These are phyloP conservation scores for Millerozyma miso DNA, from an alignment of 805 yeast genomes.

Conservation along the genomic window DNA sequence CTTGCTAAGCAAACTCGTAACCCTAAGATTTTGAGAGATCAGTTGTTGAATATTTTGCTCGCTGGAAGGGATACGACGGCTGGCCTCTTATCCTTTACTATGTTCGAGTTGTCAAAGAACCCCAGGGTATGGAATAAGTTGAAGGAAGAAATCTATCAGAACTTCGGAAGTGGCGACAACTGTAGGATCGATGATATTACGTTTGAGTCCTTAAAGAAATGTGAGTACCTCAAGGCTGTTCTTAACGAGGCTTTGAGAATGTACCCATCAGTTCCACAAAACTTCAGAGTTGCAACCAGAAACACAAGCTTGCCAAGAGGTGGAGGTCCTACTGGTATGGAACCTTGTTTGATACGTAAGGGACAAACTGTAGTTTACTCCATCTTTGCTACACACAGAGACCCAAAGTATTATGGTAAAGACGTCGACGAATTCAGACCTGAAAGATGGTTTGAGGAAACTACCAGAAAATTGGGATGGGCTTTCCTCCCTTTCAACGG, in stretches of 20 bases:
- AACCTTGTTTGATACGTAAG: conserved; percentile 41
- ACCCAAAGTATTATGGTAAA: conserved; percentile 24
- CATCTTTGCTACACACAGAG: conserved; percentile 42
- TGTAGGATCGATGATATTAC: conserved; percentile 25
- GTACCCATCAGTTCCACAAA: conserved; percentile 46
- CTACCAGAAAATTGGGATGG: conserved; percentile 29
- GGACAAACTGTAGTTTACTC: conserved; percentile 40
- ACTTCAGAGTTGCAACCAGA: conserved; percentile 42
- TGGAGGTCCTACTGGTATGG: conserved; percentile 37
- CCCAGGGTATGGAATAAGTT: conserved; percentile 29
- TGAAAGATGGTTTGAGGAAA: conserved; percentile 27
- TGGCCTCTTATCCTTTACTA: conserved; percentile 31
- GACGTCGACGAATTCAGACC: conserved; percentile 27
- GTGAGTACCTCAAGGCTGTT: conserved; percentile 35
- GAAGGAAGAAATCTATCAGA: conserved; percentile 22
- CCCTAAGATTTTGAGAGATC: conserved; percentile 33
- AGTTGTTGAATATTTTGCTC: conserved; percentile 35
- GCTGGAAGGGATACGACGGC: conserved; percentile 45
- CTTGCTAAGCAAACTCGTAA: conserved; percentile 35
- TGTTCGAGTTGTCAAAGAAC: conserved; percentile 32
- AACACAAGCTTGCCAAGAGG: conserved; percentile 50
- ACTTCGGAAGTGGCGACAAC: conserved; percentile 31
- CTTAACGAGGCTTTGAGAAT: conserved; percentile 34
- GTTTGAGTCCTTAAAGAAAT: conserved; percentile 35
- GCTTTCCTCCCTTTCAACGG: conserved; percentile 35